Conservation (phyloP, 495 filamentous ascomycete species). For the Pyrenula aspistea region DNA sequence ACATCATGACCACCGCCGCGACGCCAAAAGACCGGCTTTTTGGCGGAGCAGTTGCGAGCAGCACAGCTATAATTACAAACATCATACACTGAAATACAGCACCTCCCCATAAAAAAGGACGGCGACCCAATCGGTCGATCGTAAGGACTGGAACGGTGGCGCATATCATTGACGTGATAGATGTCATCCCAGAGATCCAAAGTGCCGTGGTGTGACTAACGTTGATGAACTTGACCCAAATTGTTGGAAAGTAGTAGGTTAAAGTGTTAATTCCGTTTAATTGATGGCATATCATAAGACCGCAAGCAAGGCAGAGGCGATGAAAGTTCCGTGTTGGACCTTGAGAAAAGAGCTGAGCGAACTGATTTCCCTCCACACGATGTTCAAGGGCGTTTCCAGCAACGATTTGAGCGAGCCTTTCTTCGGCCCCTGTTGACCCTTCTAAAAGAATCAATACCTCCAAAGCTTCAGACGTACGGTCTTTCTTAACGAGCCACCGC, state of each 20-base stretch:
- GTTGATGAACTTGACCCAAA: conserved; percentile 18
- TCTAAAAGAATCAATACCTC: conserved; percentile 11
- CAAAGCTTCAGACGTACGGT: conserved; percentile 39
- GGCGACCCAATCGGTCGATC: conserved; percentile 17
- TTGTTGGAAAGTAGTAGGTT: conserved; percentile 19
- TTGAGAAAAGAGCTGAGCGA: conserved; percentile 26
- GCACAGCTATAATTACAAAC: conserved; percentile 25
- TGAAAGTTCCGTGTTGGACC: conserved; percentile 13
- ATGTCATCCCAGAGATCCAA: conserved; percentile 15
- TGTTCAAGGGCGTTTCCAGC: conserved; percentile 55
- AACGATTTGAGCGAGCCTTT: conserved; percentile 49
- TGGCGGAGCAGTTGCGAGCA: conserved; percentile 6
- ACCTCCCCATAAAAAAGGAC: conserved; percentile 22
- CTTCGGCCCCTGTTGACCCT: conserved; percentile 21
- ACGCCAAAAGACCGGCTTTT: neutral
- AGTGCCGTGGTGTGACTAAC: conserved; percentile 12
- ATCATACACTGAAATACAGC: conserved; percentile 20
- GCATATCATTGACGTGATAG: conserved; percentile 19
- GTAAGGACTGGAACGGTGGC: conserved; percentile 14
- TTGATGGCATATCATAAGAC: conserved; percentile 22
- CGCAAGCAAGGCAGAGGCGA: conserved; percentile 12
- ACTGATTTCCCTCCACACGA: conserved; percentile 26
- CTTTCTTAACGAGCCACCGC: conserved; percentile 43
- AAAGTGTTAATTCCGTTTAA: conserved; percentile 28
- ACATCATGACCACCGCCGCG: neutral